Conservation (phyloP, 2,329 filamentous ascomycete species). For the Scytalidium lignicola region DNA sequence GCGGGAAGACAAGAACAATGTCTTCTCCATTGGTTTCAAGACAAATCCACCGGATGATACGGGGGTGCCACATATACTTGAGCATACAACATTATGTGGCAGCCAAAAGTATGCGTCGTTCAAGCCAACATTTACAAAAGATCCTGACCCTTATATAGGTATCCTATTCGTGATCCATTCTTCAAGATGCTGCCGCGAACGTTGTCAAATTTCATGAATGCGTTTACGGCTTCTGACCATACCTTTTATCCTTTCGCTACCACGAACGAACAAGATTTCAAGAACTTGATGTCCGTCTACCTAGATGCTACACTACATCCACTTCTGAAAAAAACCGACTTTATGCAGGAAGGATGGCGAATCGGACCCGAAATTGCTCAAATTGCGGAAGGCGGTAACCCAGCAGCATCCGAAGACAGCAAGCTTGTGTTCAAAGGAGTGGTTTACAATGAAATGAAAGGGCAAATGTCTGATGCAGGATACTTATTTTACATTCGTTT, state of each 20-base stretch:
- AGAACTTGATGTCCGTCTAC: slow-evolving; percentile 94
- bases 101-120: slow-evolving; percentile 68
- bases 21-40: slow-evolving; percentile 98
- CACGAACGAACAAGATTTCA: slow-evolving; percentile 91
- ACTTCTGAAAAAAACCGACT: slow-evolving; percentile 83
- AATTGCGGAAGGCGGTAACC: slow-evolving; percentile 37
- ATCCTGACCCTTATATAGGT: slow-evolving; percentile 48
- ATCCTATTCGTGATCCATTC: slow-evolving; percentile 96
- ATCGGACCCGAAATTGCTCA: slow-evolving; percentile 84
- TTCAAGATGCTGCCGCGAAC: slow-evolving; percentile 99
- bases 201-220: slow-evolving; percentile 99
- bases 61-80: slow-evolving; percentile 91
- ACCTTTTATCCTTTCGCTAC: slow-evolving; percentile 98
- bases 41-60: slow-evolving; percentile 97
- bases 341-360: slow-evolving; percentile 94
- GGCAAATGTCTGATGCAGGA: slow-evolving; percentile 94
- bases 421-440: slow-evolving; percentile 92
- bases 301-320: slow-evolving; percentile 91
- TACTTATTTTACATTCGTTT: slow-evolving; percentile 96
- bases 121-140: slow-evolving; percentile 4
- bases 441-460: slow-evolving; percentile 99
- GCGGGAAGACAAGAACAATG: slow-evolving; percentile 95
- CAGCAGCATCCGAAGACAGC: slow-evolving; percentile 48
- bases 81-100: slow-evolving; percentile 94
- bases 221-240: slow-evolving; percentile 92